Percentiles rank a stretch among this genome's conserved stretches.
These are phyloP conservation scores for Carex pumila DNA, from an alignment of 176 grass and related monocot species.

Conservation along the genomic window DNA sequence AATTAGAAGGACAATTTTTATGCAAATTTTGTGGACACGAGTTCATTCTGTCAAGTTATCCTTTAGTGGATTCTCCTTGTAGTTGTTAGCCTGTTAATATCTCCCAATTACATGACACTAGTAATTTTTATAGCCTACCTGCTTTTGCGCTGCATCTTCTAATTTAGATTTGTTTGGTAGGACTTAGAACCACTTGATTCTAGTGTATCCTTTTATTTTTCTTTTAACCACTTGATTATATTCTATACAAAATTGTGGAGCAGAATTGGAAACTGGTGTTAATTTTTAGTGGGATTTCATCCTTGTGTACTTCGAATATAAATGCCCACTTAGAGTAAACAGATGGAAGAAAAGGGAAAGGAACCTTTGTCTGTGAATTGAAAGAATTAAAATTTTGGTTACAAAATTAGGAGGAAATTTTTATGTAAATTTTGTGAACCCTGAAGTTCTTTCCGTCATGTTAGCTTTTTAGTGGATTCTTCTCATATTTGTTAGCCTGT, in stretches of 20 bases:
- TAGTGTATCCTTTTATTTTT: not conserved
- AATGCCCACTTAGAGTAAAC: no score
- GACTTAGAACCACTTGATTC: not conserved
- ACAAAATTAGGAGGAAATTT: not conserved
- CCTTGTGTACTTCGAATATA: no score
- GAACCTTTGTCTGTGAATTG: no score
- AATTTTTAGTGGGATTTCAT: no score
- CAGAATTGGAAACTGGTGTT: no score
- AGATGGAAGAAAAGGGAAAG: no score
- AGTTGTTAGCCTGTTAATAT: not conserved
- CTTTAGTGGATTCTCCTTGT: not conserved
- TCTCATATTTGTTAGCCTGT: not conserved
- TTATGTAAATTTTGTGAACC: not conserved
- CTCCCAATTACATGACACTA: not conserved
- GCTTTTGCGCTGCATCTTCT: not conserved
- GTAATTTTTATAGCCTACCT: not conserved
- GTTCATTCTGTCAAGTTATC: not conserved
- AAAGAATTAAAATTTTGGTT: no score
- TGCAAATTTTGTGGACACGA: not conserved
- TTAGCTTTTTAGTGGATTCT: not conserved
- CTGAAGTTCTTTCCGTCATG: not conserved
- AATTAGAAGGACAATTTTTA: not conserved
- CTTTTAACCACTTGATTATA: not conserved
- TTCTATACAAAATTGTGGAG: not conserved
- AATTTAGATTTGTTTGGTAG: not conserved